Percentiles rank a stretch among this genome's conserved stretches.
Evolutionary conservation across 148 eudicot genomes (phyloP).

Genomic region (Fallopia convolvulus): DNA sequence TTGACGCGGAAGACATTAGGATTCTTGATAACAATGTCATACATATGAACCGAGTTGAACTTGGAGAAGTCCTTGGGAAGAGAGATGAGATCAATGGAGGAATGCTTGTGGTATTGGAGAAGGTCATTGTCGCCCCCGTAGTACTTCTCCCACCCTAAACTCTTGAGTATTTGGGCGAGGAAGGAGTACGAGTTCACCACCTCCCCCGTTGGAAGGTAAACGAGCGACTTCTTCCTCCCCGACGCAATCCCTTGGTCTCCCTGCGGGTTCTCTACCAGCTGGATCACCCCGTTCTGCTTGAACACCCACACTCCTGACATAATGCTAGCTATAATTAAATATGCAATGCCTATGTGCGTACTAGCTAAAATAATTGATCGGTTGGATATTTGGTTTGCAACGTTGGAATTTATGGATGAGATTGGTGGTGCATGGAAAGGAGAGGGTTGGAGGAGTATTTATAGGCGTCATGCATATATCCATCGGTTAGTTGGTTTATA

Average conservation of each 20-base stretch:
- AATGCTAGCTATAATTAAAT: neutral
- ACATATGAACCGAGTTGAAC: conserved; percentile 89
- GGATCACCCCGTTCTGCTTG: conserved; percentile 63
- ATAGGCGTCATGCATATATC: neutral
- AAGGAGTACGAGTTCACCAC: conserved; percentile 39
- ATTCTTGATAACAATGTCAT: conserved; percentile 81
- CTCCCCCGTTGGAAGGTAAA: conserved; percentile 51
- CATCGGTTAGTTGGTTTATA: too few species aligned
- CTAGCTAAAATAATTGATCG: too few species aligned
- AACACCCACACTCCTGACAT: conserved; percentile 95
- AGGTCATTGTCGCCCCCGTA: conserved; percentile 45
- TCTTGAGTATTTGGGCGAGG: conserved; percentile 41
- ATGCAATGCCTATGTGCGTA: neutral
- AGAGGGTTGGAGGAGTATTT: neutral
- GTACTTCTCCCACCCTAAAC: conserved; percentile 83
- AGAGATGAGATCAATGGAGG: conserved; percentile 74
- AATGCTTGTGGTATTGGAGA: conserved; percentile 72
- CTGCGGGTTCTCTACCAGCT: conserved; percentile 61
- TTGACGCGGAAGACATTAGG: conserved; percentile 65
- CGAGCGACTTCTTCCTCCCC: conserved; percentile 39
- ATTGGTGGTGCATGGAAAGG: neutral
- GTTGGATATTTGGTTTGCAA: too few species aligned
- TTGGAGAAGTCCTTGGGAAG: conserved; percentile 65
- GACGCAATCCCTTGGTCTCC: neutral
- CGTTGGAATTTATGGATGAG: too few species aligned